Conservation (phyloP, 176 grass and related monocot genomes). For the Aegilops tauschii region DNA sequence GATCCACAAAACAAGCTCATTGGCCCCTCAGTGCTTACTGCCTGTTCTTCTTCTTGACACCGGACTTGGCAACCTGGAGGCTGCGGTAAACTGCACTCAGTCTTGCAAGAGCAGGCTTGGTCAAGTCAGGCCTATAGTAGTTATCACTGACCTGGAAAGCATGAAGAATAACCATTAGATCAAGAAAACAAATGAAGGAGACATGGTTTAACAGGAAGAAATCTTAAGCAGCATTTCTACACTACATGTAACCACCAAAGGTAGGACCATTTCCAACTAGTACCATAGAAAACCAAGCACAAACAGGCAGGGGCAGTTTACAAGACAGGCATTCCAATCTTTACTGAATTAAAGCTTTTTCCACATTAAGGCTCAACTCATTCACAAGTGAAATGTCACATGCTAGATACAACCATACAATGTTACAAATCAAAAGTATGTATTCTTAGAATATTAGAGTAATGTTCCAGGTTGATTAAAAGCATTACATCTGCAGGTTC, state of each 20-base stretch:
- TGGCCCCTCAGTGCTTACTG: slow-evolving; percentile 15
- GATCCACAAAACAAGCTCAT: not conserved
- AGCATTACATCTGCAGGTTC: not conserved
- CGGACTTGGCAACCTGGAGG: slow-evolving; percentile 83
- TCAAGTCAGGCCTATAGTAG: slow-evolving; percentile 87
- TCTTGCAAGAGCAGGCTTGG: slow-evolving; percentile 66
- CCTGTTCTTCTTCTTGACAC: slow-evolving; percentile 84
- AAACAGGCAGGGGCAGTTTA: not conserved
- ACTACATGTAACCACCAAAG: not conserved
- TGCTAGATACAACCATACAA: not conserved
- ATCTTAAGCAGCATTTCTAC: not conserved
- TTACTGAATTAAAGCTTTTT: not conserved
- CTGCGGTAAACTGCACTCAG: slow-evolving; percentile 65
- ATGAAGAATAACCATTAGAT: not conserved
- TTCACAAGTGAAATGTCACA: not conserved
- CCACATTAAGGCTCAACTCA: not conserved
- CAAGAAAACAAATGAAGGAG: not conserved
- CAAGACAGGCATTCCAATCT: not conserved
- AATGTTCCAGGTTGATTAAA: not conserved
- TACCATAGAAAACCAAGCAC: not conserved
- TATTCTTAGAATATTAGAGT: not conserved
- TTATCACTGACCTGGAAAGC: slow-evolving; percentile 56
- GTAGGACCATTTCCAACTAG: not conserved
- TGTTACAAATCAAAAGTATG: not conserved
- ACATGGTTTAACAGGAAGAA: not conserved